Evolutionary conservation across 1,139 yeast species (phyloP).

Genomic region (Debaryomycetaceae sp.): DNA sequence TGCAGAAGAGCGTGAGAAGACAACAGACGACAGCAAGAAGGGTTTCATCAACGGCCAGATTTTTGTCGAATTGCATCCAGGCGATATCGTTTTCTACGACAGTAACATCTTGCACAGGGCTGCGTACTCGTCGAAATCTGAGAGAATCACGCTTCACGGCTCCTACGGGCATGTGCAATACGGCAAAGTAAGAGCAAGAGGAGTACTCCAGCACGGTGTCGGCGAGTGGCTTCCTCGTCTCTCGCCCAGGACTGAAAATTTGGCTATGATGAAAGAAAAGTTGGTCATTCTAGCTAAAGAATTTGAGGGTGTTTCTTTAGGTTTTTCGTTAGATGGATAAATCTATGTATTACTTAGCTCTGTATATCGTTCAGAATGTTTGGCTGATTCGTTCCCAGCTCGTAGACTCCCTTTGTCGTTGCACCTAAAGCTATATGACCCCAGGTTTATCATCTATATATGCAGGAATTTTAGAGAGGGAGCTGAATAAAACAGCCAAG

Average conservation of each 20-base stretch:
- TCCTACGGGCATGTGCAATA: slow-evolving; percentile 48
- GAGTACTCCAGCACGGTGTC: slow-evolving; percentile 55
- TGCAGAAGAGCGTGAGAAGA: slow-evolving; percentile 43
- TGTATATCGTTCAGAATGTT: background rate
- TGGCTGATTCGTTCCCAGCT: background rate
- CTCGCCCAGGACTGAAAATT: slow-evolving; percentile 33
- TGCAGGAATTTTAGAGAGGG: background rate
- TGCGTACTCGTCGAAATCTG: slow-evolving; percentile 36
- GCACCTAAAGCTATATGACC: background rate
- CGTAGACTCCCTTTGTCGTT: background rate
- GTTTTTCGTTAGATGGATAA: slow-evolving; percentile 46
- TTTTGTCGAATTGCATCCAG: slow-evolving; percentile 45
- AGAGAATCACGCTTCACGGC: slow-evolving; percentile 51
- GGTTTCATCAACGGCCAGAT: slow-evolving; percentile 41
- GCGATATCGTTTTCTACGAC: slow-evolving; percentile 54
- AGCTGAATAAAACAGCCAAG: too few relatives aligned
- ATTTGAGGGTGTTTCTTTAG: slow-evolving; percentile 38
- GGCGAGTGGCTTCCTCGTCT: slow-evolving; percentile 48
- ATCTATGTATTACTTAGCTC: background rate
- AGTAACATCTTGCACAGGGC: slow-evolving; percentile 54
- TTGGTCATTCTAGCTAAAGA: slow-evolving; percentile 36
- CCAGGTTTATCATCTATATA: background rate
- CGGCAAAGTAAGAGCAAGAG: slow-evolving; percentile 47
- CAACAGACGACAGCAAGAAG: slow-evolving; percentile 32
- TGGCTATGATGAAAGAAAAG: slow-evolving; percentile 31